Evolutionary conservation across 2,329 filamentous ascomycete genomes (phyloP).

Genomic region (Aspergillus pseudoviridinutans): DNA sequence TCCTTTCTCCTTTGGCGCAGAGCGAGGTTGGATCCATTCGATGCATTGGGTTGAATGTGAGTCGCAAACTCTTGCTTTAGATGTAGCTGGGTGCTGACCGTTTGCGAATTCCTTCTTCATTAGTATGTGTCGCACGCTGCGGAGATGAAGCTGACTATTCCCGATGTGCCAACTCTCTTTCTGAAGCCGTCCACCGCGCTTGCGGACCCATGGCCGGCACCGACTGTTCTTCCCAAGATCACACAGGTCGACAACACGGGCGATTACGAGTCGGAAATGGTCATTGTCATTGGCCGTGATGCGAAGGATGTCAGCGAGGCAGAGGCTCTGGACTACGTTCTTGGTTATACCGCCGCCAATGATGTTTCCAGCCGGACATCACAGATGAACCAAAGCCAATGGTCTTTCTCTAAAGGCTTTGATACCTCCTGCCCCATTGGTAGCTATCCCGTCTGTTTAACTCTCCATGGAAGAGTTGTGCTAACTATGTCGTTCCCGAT

Average conservation of each 20-base stretch:
- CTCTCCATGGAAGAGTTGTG: too few relatives aligned
- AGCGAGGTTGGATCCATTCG: slow-evolving; percentile 54
- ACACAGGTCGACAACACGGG: slow-evolving; percentile 52
- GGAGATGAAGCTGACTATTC: slow-evolving; percentile 52
- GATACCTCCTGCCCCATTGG: slow-evolving; percentile 54
- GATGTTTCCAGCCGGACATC: slow-evolving; percentile 59
- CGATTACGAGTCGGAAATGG: slow-evolving; percentile 59
- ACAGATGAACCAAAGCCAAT: slow-evolving; percentile 54
- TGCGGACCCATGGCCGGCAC: slow-evolving; percentile 50
- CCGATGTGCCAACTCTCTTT: slow-evolving; percentile 55
- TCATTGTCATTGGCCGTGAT: slow-evolving; percentile 52
- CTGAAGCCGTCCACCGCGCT: slow-evolving; percentile 55
- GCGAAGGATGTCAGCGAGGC: slow-evolving; percentile 54
- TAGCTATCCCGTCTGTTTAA: slow-evolving; percentile 6
- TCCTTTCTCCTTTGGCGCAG: slow-evolving; percentile 51
- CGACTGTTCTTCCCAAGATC: slow-evolving; percentile 52
- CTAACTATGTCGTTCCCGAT: background rate
- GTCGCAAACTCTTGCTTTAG: slow-evolving; percentile 1
- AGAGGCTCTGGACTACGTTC: slow-evolving; percentile 56
- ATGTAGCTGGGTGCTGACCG: background rate
- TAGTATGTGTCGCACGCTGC: slow-evolving; percentile 49
- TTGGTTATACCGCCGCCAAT: slow-evolving; percentile 62
- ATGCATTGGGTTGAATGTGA: slow-evolving; percentile 56
- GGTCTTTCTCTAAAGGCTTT: slow-evolving; percentile 58
- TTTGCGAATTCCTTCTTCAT: background rate